phyloP scores from a whole-genome alignment of 1,139 yeast species.

The Candida labiduridarum region DNA sequence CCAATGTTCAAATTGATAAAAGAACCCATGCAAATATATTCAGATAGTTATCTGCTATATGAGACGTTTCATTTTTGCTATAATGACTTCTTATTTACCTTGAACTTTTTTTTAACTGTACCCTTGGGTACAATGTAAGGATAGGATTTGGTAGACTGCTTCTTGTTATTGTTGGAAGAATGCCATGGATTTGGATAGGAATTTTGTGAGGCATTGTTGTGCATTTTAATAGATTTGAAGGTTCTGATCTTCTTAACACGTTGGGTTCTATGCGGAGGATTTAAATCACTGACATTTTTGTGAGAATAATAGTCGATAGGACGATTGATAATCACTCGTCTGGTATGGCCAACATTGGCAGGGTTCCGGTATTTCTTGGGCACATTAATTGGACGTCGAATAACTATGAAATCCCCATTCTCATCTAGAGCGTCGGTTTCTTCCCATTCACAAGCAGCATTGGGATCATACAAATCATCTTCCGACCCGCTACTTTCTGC shows the following conservation, averaged over 20 bases:
- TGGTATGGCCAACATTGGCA: slow-evolving; percentile 16
- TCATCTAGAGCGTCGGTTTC: slow-evolving; percentile 25
- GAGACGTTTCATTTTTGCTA: not conserved
- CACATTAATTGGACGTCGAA: slow-evolving; percentile 26
- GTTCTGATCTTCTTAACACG: slow-evolving; percentile 4
- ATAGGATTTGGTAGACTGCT: not conserved
- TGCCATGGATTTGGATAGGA: not conserved
- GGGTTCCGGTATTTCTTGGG: slow-evolving; percentile 19
- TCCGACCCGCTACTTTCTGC: slow-evolving; percentile 6
- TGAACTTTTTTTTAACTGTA: slow-evolving; percentile 2
- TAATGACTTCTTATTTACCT: slow-evolving; percentile 2
- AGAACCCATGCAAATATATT: slow-evolving; percentile 20
- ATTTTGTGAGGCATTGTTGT: not conserved
- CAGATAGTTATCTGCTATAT: slow-evolving; percentile 2
- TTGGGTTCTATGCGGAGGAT: slow-evolving; percentile 3
- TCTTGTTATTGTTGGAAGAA: not conserved
- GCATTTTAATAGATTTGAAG: not conserved
- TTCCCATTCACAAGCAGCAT: slow-evolving; percentile 25
- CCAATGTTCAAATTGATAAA: slow-evolving; percentile 27
- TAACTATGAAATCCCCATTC: slow-evolving; percentile 23
- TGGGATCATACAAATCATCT: slow-evolving; percentile 16
- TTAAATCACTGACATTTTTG: not conserved
- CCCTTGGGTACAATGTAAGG: not conserved
- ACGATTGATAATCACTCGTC: slow-evolving; percentile 20
- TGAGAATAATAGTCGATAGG: slow-evolving; percentile 11